Base-by-base conservation (phyloP, 116 monocot species). In the Dioscorea cayenensis region DNA sequence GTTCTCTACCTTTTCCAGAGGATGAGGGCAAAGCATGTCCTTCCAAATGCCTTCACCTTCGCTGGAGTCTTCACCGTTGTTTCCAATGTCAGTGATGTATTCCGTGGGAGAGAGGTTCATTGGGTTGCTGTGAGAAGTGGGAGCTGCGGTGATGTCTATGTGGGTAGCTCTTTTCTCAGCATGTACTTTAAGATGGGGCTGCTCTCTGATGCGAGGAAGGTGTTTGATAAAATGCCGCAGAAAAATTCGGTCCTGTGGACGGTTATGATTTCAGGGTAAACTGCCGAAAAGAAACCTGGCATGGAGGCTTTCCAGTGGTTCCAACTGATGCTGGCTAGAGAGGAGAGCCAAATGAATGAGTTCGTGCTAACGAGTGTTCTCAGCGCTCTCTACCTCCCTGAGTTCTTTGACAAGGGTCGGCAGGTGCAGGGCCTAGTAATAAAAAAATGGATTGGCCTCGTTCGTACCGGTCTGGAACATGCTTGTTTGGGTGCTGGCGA, bases 171-270 rank as follows among this genome's bases (percentile, higher is more conserved):
- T 12, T 55, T 89, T 32, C 59, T 92, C 1, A 84, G 75, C 51
- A 78, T 92, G 89, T 89, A 92, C 63, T 84, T 76, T 20, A 89
- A 86, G 63, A 21, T 82, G 19, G 89, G 82, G 0, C 60, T 72
- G 43, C 9, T 84, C 2, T 22, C 10, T 0, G 82, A 92, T 51
- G 92, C 89, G 3, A 82, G n/a, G n/a, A n/a, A n/a, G n/a, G n/a
- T n/a, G n/a, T n/a, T n/a, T n/a, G n/a, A n/a, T n/a, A n/a, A n/a
- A n/a, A n/a, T n/a, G n/a, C n/a, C n/a, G n/a, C n/a, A n/a, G n/a
- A n/a, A n/a, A n/a, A n/a, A n/a, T n/a, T 72, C 80, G 0, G 82
- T 92, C 3, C 52, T 84, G 29, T 92, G 86, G 89, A 80, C 92
- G 1, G 38, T 89, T 51, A 86, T 92, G 84, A 68, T 92, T 35